phyloP scores from a whole-genome alignment of 2,329 filamentous ascomycete species.

The Cordyceps cateniannulata region DNA sequence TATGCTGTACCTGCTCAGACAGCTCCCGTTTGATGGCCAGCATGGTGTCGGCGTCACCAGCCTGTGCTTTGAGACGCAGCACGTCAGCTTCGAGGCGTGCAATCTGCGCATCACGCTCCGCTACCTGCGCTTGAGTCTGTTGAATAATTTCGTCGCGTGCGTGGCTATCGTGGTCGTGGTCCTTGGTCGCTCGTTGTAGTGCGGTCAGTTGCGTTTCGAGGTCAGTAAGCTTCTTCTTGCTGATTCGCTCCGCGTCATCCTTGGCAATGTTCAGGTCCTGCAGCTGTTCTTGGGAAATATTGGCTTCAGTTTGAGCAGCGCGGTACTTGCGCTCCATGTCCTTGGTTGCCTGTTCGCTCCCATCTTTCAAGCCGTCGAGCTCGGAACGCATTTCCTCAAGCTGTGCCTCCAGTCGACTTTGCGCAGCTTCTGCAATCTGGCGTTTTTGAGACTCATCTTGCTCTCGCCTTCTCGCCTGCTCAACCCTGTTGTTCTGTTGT shows the following conservation, averaged over 20 bases:
- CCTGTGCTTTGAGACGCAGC: constrained; percentile 75
- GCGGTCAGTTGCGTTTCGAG: constrained; percentile 46
- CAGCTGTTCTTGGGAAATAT: constrained; percentile 69
- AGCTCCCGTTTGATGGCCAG: constrained; percentile 81
- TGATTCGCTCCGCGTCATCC: constrained; percentile 62
- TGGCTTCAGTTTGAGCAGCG: constrained; percentile 66
- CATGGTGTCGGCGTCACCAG: constrained; percentile 79
- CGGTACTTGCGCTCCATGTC: constrained; percentile 64
- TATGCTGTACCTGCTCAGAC: constrained; percentile 86
- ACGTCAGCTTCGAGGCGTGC: constrained; percentile 78
- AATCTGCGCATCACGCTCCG: constrained; percentile 62
- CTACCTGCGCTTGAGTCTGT: constrained; percentile 58
- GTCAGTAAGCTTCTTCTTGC: constrained; percentile 48
- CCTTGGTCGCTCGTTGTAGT: constrained; percentile 43
- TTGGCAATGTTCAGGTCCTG: constrained; percentile 61
- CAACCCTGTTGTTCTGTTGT: constrained; percentile 75
- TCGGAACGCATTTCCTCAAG: constrained; percentile 45
- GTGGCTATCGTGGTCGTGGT: constrained; percentile 53
- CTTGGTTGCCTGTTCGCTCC: constrained; percentile 49
- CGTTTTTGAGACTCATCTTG: constrained; percentile 74
- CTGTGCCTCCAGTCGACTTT: constrained; percentile 42
- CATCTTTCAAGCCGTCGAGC: constrained; percentile 44
- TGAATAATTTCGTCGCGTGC: constrained; percentile 50
- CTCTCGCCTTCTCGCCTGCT: constrained; percentile 72
- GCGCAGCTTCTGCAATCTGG: constrained; percentile 52